Base-by-base conservation (phyloP, 108 stramenopile genomes). In the Cylindrotheca fusiformis region DNA sequence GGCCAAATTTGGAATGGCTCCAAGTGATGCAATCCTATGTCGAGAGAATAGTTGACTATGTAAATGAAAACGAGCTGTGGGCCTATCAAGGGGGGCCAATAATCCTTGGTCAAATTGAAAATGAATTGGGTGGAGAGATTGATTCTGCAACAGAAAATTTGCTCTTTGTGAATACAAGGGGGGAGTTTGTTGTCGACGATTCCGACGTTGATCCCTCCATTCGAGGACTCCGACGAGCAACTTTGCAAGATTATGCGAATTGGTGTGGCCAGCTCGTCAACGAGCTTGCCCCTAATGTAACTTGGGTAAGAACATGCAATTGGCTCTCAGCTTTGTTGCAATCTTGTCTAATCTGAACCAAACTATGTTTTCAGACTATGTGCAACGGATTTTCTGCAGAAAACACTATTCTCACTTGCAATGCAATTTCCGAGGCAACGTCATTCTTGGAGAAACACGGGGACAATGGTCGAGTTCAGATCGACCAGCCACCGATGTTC, bases 71-170 rank as follows among this genome's bases (percentile, higher is more conserved):
- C 44, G 19, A 67, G 25, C 62, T 85, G 26, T 74, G 69, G 68
- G 75, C 78, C 0, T 48, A 72, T 58, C 72, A 82, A 52, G 83
- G 81, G 23, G 87, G 87, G 8, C 67, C 65, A 17, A 80, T 88
- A 51, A 58, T 88, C 44, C 32, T 88, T 10, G 77, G 58, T 19
- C 87, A 88, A 55, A 74, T 88, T 44, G 87, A 88, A 63, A 88
- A 88, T 60, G 87, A 88, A 68, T 61, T 80, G 30, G 80, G 84
- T 19, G 56, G 58, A 18, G 64, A 79, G 24, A 41, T 44, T 19
- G 64, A 51, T 63, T 67, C 48, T 60, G 51, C 52, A 17, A 53
- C 27, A 4, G 47, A 56, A 31, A 56, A 52, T 25, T 57, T 20
- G 1, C 30, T 70, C 14, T 48, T 61, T 23, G 53, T 70, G 1